Percentiles rank a stretch among this genome's conserved stretches.
These are phyloP conservation scores for Misopates orontium DNA, from an alignment of 257 asterid genomes.

Conservation along the genomic window DNA sequence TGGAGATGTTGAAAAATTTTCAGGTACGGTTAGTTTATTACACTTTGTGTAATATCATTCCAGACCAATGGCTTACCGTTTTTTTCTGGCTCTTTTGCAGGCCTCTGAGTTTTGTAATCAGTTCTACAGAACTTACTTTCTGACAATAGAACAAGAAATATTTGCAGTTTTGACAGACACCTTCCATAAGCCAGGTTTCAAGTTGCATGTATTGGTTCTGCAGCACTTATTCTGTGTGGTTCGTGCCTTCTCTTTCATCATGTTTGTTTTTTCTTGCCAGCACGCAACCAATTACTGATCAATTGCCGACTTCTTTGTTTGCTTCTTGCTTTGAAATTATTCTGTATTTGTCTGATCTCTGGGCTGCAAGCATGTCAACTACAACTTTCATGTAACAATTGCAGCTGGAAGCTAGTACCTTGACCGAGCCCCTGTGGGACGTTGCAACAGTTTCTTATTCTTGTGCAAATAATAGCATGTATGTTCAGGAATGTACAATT, in stretches of 20 bases:
- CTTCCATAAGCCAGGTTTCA: conserved; percentile 96
- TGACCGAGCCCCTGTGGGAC: conserved; percentile 94
- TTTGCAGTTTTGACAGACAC: conserved; percentile 94
- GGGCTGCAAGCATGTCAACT: conserved; percentile 5
- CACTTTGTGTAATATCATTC: neutral
- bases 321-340: too few species aligned
- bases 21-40: conserved; percentile 50
- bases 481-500: conserved; percentile 80
- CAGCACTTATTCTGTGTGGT: conserved; percentile 90
- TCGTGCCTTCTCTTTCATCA: neutral
- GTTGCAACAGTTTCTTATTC: conserved; percentile 64
- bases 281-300: too few species aligned
- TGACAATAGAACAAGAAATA: conserved; percentile 90
- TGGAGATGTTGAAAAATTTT: conserved; percentile 92
- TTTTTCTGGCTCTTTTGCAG: conserved; percentile 48
- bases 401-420: conserved; percentile 70
- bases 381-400: conserved; percentile 23
- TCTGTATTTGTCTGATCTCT: conserved; percentile 18
- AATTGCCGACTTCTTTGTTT: neutral
- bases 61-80: conserved; percentile 17
- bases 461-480: conserved; percentile 69
- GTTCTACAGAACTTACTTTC: conserved; percentile 76
- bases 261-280: too few species aligned
- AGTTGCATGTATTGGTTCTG: conserved; percentile 83
- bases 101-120: conserved; percentile 79